Evolutionary conservation across 352 stramenopile genomes (phyloP), one percentile per base, ranked within the genome.

Genomic region (Phytophthora syringae): DNA sequence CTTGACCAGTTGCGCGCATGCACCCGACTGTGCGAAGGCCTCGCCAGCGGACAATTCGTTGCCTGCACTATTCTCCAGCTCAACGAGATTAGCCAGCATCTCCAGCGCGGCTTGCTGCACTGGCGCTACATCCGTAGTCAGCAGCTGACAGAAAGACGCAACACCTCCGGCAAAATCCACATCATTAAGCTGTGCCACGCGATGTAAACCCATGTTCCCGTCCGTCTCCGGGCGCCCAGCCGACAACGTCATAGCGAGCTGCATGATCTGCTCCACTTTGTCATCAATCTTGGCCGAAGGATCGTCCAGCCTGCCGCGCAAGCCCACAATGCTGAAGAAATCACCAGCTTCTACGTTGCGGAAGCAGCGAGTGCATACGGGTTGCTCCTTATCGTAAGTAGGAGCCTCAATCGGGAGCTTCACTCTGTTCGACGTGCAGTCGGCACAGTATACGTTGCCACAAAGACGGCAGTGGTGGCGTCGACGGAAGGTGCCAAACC

Each of bases 131-230:
- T 88, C 77, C 0, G 74, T 84, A 10, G 74, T 64, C 1, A 94
- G 65, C 32, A 96, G 44, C 13, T 89, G 69, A 47, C 84, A 94
- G 39, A 96, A 92, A 9, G 84, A 85, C 1, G 63, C 61, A 18
- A 96, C 76, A 7, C 88, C 88, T 32, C 88, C 88, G n/a, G 84
- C 86, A 6, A 82, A 80, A 51, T 93, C 86, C 16, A 96, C 75
- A 60, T 96, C 88, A 60, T 96, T 96, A 2, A 96, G 71, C 65
- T 96, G 86, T 16, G 84, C 77, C 18, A 96, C 74, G 51, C 80
- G 84, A 47, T 94, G 84, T 1, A 84, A 45, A 0, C 88, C 88
- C 79, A 96, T 88, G 11, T 84, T 84, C 22, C 49, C 59, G 12
- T 82, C 61, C 0, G 78, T 89, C 61, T 94, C 86, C 21, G 90